Base-by-base conservation (phyloP, 257 asterid genomes). In the Solanum okadae region DNA sequence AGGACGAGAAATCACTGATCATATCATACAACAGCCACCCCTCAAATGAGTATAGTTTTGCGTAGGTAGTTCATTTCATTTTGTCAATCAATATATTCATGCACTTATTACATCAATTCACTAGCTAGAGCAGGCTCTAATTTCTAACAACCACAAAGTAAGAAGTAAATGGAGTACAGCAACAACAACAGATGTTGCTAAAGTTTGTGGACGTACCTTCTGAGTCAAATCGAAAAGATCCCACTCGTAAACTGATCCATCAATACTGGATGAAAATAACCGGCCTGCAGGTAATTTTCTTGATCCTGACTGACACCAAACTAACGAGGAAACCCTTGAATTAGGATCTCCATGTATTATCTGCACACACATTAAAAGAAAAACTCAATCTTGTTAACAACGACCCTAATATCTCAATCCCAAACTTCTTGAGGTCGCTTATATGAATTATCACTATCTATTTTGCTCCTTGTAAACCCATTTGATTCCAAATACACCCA, bases 181-280 rank as follows among this genome's bases (percentile, higher is more conserved):
- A n/a, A 77, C 34, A 0, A 38, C 84, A 37, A 38, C 22, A 77
- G 23, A 38, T 38, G 34, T 38, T 77, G 34, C 59, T 38, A 12
- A 38, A 5, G 56, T 77, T 77, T 37, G 84, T 77, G 49, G 29
- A 37, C 27, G 34, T 49, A 97, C 99, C 98, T 96, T 97, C 87
- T 95, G 96, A 81, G 88, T 94, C 90, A 96, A 92, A 88, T 93
- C 92, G 34, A 90, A 93, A 82, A 97, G 92, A 92, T 97, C 99
- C 98, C 98, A 97, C 90, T 96, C 98, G 0, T 96, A 94, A 65
- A 97, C 87, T 29, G 99, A 92, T 40, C 99, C 99, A 91, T 97
- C 99, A 25, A 97, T 92, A 86, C 97, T 94, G 46, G 98, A 93
- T 14, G 99, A 97, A 5, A 97, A 91, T 90, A 97, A 88, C 44